A percentile compares a stretch with the other conserved stretches of the same genome.
Evolutionary conservation across 1,284 basidiomycete species (phyloP).

Genomic region (Irpex sp.): DNA sequence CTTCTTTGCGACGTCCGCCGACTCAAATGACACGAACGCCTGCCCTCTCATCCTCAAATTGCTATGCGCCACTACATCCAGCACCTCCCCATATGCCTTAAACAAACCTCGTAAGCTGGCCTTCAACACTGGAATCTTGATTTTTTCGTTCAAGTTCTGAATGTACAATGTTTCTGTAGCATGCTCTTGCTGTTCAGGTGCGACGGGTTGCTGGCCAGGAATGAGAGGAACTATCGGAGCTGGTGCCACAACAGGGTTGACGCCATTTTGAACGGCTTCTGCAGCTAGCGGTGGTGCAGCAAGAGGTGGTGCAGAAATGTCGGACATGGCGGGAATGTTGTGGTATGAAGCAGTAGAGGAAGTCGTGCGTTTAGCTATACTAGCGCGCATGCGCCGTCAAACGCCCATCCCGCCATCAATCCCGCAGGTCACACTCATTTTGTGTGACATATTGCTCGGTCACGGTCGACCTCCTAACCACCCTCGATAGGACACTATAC

Average conservation of each 20-base stretch:
- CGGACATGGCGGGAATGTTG: conserved; percentile 28
- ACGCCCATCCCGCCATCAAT: neutral
- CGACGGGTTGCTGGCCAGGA: conserved; percentile 11
- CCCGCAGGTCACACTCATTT: neutral
- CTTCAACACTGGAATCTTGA: conserved; percentile 90
- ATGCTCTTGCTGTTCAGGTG: conserved; percentile 35
- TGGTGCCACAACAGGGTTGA: conserved; percentile 21
- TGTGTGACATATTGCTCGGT: neutral
- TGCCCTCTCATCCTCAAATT: conserved; percentile 98
- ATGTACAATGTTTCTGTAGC: conserved; percentile 89
- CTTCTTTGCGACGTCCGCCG: conserved; percentile 75
- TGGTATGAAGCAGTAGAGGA: neutral
- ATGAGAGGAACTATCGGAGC: conserved; percentile 20
- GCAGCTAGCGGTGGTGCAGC: conserved; percentile 24
- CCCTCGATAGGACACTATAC: no score
- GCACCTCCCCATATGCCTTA: conserved; percentile 87
- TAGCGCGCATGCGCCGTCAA: neutral
- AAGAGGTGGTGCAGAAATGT: conserved; percentile 29
- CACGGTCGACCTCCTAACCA: no score
- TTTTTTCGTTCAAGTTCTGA: conserved; percentile 97
- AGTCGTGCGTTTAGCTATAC: neutral
- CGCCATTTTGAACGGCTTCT: conserved; percentile 33
- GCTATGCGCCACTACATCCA: conserved; percentile 88
- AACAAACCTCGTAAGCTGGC: conserved; percentile 85
- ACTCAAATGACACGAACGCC: conserved; percentile 91